A percentile compares a stretch with the other conserved stretches of the same genome.
Evolutionary conservation across 2,329 filamentous ascomycete genomes (phyloP).

Genomic region (Xylaria sp.): DNA sequence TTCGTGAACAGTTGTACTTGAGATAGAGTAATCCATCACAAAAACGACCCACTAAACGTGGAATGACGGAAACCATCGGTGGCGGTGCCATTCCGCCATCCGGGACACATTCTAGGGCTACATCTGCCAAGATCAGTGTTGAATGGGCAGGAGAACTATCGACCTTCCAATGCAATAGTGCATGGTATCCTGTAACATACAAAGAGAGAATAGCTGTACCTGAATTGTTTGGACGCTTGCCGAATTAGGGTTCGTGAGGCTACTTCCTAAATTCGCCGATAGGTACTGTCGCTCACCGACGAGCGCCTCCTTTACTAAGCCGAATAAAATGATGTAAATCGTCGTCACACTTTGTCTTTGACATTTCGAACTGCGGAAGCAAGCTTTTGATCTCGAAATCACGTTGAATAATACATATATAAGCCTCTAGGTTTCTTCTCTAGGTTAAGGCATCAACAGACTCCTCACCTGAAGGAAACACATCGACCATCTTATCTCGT

Average conservation of each 20-base stretch:
- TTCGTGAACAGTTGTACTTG: no score
- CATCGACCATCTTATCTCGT: neutral
- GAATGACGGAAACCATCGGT: neutral
- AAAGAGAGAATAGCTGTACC: neutral
- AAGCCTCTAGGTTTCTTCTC: constrained; percentile 1
- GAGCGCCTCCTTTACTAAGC: neutral
- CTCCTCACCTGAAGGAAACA: neutral
- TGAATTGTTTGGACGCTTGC: constrained; percentile 12
- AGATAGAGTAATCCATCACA: neutral
- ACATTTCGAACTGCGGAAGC: neutral
- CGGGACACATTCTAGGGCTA: neutral
- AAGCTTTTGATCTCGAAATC: neutral
- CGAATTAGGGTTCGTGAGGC: constrained; percentile 22
- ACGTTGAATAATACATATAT: neutral
- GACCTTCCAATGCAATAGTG: constrained; percentile 16
- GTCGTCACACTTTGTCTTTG: neutral
- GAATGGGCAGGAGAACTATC: constrained; percentile 25
- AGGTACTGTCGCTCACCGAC: constrained; percentile 25
- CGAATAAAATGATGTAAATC: constrained; percentile 9
- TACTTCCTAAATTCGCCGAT: constrained; percentile 8
- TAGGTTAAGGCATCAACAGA: neutral
- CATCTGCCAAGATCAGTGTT: constrained; percentile 14
- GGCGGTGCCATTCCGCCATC: constrained; percentile 17
- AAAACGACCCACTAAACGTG: neutral
- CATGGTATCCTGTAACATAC: constrained; percentile 2